A percentile compares a stretch with the other conserved stretches of the same genome.
These are phyloP conservation scores for Lachnellula willkommii DNA, from an alignment of 2,329 filamentous ascomycete species.

Conservation along the genomic window DNA sequence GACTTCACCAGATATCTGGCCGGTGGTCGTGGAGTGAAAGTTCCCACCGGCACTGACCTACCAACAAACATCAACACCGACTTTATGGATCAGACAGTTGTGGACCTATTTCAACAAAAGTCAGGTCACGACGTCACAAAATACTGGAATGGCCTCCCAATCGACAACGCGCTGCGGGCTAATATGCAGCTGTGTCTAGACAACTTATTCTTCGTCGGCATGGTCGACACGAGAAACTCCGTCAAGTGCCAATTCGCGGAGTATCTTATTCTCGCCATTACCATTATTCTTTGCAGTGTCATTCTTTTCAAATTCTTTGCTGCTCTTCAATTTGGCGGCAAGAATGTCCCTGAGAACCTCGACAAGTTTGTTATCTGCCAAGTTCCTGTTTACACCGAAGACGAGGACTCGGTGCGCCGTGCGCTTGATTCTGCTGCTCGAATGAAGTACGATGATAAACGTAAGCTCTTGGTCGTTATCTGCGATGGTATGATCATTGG, in stretches of 20 bases:
- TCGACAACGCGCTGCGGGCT: conserved; percentile 51
- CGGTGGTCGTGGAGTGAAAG: conserved; percentile 64
- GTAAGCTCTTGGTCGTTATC: conserved; percentile 85
- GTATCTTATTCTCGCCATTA: conserved; percentile 84
- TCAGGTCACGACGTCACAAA: conserved; percentile 77
- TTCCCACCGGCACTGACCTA: conserved; percentile 46
- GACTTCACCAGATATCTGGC: conserved; percentile 79
- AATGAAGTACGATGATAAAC: conserved; percentile 97
- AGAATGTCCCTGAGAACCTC: conserved; percentile 88
- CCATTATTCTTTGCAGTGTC: conserved; percentile 70
- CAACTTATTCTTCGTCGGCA: conserved; percentile 90
- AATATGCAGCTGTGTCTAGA: conserved; percentile 81
- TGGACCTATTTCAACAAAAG: conserved; percentile 69
- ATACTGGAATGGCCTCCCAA: conserved; percentile 67
- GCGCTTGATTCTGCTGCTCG: conserved; percentile 93
- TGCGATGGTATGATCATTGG: conserved; percentile 99
- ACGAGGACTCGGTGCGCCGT: conserved; percentile 93
- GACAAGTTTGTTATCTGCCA: conserved; percentile 99
- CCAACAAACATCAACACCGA: conserved; percentile 53
- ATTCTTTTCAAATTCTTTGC: conserved; percentile 97
- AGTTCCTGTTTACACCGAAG: conserved; percentile 95
- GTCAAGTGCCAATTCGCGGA: conserved; percentile 77
- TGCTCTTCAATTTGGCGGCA: conserved; percentile 85
- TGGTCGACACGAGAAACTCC: conserved; percentile 87
- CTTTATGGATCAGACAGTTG: conserved; percentile 75